Base-by-base conservation (phyloP, 148 eudicot genomes). In the Rhododendron vialii region DNA sequence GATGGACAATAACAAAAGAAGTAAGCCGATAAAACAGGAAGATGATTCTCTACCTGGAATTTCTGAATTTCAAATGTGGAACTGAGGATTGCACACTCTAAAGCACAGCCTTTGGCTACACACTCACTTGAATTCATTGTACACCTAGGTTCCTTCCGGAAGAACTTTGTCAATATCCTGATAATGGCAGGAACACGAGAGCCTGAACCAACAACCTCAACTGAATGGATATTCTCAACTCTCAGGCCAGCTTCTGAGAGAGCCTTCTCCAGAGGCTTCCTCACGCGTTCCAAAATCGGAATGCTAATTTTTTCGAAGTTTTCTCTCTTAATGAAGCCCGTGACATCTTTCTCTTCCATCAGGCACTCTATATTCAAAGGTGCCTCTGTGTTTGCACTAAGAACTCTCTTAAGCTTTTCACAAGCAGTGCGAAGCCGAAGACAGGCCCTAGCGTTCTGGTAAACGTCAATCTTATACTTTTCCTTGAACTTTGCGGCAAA, bases 101-200 rank as follows among this genome's bases (percentile, higher is more conserved):
- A 87, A 61, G 99, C 99, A 88, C 95, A 90, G 13, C 99, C 99
- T 88, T 95, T 96, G 4, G 99, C 94, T 59, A 96, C 98, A 91
- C 98, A 95, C 87, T 97, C 99, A 90, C 98, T 95, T 7, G 98
- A 98, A 89, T 95, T 97, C 99, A 95, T 97, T 24, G 99, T 95
- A 5, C 99, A 94, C 80, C 98, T 91, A 51, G 99, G 98, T 85
- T 95, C 99, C 93, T 97, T 95, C 48, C 95, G 91, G 84, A 97
- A 95, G 89, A 94, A 97, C 61, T 95, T 96, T 0, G 98, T 93
- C 93, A 95, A 88, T 59, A 95, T 97, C 87, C 89, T 94, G 10
- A 95, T 88, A 26, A 97, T 76, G 2, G 98, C 95, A 57, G 99
- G 99, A 86, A 97, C 94, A 65, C 98, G 92, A 63, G 99, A 97